Base-by-base conservation (phyloP, 768 basidiomycete genomes). In the Lactarius tabidus region DNA sequence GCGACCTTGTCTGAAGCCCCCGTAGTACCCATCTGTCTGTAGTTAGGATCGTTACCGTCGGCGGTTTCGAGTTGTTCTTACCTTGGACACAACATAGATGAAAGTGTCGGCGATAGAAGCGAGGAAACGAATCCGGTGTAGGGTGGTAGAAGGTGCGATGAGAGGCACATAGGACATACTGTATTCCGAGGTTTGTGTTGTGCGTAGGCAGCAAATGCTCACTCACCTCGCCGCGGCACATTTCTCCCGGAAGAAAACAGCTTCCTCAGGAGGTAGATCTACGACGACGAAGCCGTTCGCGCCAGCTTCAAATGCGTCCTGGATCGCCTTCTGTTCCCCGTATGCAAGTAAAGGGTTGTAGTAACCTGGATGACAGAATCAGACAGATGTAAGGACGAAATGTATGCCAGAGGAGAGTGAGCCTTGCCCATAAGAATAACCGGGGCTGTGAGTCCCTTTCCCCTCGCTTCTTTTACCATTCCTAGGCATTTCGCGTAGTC, bases 271-370 rank as follows among this genome's bases (percentile, higher is more conserved):
- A 38, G 97, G 97, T 33, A 98, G 85, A 74, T 99, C 97, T 29
- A 98, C 95, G 78, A 99, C 86, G 70, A 98, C 95, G 74, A 95
- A 99, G 1, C 97, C 97, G 75, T 96, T 98, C 0, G 93, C 97
- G 18, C 96, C 96, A 20, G 93, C 94, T 63, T 88, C 87, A 54
- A 78, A 82, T 2, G 95, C 95, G 74, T 97, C 95, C 60, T 87
- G 85, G 29, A 98, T 94, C 6, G 96, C 90, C 74, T 86, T 90
- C 66, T 96, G 92, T 77, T 99, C 97, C 3, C 95, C 95, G 71
- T 98, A 96, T 0, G 95, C 93, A 51, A 98, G 82, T 39, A 98
- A 75, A 17, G 97, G 96, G 74, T 99, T 99, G 77, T 97, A 98
- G 78, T 99, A 99, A 38, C 96, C 96, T 98, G 51, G 57, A 69